Evolutionary conservation across 495 filamentous ascomycete genomes (phyloP).

Genomic region (Friedmanniomyces endolithicus): DNA sequence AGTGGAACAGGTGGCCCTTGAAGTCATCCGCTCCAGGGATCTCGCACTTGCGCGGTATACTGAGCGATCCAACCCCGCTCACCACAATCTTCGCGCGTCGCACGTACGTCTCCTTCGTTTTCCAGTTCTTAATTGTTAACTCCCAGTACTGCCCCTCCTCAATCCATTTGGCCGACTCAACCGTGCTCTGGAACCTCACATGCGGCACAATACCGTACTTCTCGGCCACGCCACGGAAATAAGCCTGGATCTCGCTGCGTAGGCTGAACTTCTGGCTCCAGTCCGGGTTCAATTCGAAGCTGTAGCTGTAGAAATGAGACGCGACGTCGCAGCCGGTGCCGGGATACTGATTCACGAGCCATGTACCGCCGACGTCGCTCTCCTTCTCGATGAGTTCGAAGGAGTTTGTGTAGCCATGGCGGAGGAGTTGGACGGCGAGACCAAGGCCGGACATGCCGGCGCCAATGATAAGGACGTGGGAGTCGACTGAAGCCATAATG

Average conservation of each 20-base stretch:
- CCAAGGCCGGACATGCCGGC: slow-evolving; percentile 27
- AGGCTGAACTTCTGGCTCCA: slow-evolving; percentile 27
- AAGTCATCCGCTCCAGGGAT: slow-evolving; percentile 38
- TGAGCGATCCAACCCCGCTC: slow-evolving; percentile 42
- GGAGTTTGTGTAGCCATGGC: slow-evolving; percentile 10
- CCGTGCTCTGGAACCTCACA: slow-evolving; percentile 33
- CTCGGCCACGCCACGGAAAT: slow-evolving; percentile 35
- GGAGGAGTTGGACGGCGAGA: slow-evolving; percentile 25
- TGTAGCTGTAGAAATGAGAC: slow-evolving; percentile 38
- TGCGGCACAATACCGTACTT: slow-evolving; percentile 35
- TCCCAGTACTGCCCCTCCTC: slow-evolving; percentile 36
- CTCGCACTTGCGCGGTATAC: slow-evolving; percentile 36
- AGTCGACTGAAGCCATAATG: slow-evolving; percentile 13
- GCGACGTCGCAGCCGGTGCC: slow-evolving; percentile 29
- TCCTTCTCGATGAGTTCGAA: slow-evolving; percentile 28
- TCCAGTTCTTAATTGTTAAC: slow-evolving; percentile 31
- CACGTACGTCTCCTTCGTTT: slow-evolving; percentile 23
- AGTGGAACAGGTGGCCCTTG: slow-evolving; percentile 44
- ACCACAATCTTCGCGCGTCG: slow-evolving; percentile 45
- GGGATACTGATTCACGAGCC: slow-evolving; percentile 26
- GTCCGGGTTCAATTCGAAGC: slow-evolving; percentile 36
- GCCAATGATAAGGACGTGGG: slow-evolving; percentile 27
- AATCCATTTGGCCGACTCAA: slow-evolving; percentile 34
- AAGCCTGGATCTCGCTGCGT: slow-evolving; percentile 27
- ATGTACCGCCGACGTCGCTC: slow-evolving; percentile 27